phyloP scores from a whole-genome alignment of 495 filamentous ascomycete genomes.

The Hypoxylon crocopeplum region DNA sequence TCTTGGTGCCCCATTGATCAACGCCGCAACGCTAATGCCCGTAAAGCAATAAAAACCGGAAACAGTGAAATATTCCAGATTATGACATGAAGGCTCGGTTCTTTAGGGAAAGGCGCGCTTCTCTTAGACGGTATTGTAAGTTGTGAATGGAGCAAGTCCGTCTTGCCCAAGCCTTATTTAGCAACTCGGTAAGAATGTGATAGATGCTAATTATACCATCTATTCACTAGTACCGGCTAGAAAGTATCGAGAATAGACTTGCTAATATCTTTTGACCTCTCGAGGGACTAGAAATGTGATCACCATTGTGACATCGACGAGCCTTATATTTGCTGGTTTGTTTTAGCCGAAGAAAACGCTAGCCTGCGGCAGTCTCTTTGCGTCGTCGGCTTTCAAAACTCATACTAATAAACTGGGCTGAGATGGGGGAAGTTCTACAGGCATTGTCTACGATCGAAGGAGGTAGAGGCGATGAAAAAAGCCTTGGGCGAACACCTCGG shows the following conservation, averaged over 20 bases:
- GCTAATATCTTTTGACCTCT: background rate
- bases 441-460: background rate
- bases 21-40: conserved; percentile 20
- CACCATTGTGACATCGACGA: too few species aligned
- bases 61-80: conserved; percentile 4
- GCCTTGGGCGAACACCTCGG: background rate
- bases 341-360: too few species aligned
- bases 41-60: conserved; percentile 12
- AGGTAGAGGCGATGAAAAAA: conserved; percentile 5
- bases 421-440: too few species aligned
- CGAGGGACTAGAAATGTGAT: background rate
- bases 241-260: background rate
- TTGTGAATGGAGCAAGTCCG: conserved; percentile 5
- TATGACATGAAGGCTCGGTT: conserved; percentile 6
- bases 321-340: too few species aligned
- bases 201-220: conserved; percentile 4
- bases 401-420: too few species aligned
- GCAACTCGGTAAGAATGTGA: too few species aligned
- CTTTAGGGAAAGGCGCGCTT: conserved; percentile 1
- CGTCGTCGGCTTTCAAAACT: too few species aligned
- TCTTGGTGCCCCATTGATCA: conserved; percentile 9
- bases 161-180: conserved; percentile 14
- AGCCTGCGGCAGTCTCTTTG: too few species aligned
- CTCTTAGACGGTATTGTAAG: background rate
- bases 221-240: conserved; percentile 2